Conservation (phyloP, 73 alveolate species). For the Paramecium pentaurelia region DNA sequence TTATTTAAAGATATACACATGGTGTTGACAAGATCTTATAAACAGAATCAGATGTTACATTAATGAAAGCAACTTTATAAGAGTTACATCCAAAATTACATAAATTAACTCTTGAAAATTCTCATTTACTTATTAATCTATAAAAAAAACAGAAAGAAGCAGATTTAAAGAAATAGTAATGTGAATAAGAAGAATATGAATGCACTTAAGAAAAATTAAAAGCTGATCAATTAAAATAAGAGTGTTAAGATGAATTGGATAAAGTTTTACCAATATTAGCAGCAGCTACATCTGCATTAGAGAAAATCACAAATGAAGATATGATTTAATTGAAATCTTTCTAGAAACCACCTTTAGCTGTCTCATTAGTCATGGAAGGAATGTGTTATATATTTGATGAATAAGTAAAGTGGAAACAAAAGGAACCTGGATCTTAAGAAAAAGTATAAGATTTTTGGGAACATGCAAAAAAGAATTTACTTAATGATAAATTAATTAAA, state of each 20-base stretch:
- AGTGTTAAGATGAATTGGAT: conserved; percentile 85
- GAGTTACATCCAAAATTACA: conserved; percentile 87
- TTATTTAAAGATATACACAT: conserved; percentile 72
- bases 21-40: conserved; percentile 88
- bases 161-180: conserved; percentile 55
- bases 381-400: conserved; percentile 60
- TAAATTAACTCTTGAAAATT: conserved; percentile 70
- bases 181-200: conserved; percentile 61
- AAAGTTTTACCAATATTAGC: conserved; percentile 97
- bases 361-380: conserved; percentile 53
- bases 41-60: conserved; percentile 83
- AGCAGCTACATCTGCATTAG: conserved; percentile 94
- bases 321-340: conserved; percentile 88
- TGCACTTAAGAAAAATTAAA: conserved; percentile 66
- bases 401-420: conserved; percentile 43
- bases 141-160: conserved; percentile 72
- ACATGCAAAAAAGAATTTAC: conserved; percentile 55
- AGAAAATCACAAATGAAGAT: conserved; percentile 89
- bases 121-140: conserved; percentile 42
- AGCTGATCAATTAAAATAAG: conserved; percentile 76
- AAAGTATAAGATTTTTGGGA: conserved; percentile 79
- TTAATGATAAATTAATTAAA: conserved; percentile 68
- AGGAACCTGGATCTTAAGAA: conserved; percentile 57
- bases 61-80: conserved; percentile 79
- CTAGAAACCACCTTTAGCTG: conserved; percentile 85